Evolutionary conservation across 495 filamentous ascomycete genomes (phyloP).

Genomic region (Annulohypoxylon bovei): DNA sequence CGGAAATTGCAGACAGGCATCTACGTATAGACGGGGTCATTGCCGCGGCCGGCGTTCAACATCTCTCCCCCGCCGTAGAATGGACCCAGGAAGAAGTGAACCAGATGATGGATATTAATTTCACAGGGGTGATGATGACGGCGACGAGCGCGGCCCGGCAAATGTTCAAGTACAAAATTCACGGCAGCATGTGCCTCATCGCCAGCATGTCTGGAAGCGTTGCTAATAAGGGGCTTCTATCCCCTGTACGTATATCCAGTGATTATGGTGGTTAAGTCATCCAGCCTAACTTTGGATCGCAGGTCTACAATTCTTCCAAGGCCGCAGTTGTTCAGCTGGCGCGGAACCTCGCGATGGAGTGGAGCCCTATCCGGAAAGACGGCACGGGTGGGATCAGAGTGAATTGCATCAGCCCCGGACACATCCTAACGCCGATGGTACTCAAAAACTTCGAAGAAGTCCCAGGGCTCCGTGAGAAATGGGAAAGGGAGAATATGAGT

Average conservation of each 20-base stretch:
- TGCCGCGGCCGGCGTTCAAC: conserved; percentile 80
- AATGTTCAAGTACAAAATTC: conserved; percentile 77
- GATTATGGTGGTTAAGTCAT: not conserved
- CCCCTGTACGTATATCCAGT: conserved; percentile 51
- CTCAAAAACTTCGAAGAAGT: conserved; percentile 71
- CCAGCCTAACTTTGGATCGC: not conserved
- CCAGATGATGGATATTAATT: conserved; percentile 78
- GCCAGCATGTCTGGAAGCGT: conserved; percentile 78
- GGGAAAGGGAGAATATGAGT: conserved; percentile 75
- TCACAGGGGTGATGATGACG: conserved; percentile 81
- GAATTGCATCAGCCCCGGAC: conserved; percentile 73
- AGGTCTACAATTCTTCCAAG: conserved; percentile 74
- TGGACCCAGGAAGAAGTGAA: conserved; percentile 74
- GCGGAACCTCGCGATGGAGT: conserved; percentile 75
- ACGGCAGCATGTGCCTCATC: conserved; percentile 77
- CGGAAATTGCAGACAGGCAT: conserved; percentile 62
- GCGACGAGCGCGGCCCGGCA: conserved; percentile 75
- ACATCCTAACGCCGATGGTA: conserved; percentile 80
- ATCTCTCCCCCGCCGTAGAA: conserved; percentile 73
- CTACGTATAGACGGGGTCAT: conserved; percentile 74
- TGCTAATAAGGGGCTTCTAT: conserved; percentile 75
- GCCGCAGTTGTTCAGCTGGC: conserved; percentile 74
- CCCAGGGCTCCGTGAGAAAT: conserved; percentile 65
- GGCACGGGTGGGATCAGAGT: conserved; percentile 69
- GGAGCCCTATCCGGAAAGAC: conserved; percentile 60